These are phyloP conservation scores for Eruca vesicaria DNA, from an alignment of 441 rosid species.

Conservation along the genomic window DNA sequence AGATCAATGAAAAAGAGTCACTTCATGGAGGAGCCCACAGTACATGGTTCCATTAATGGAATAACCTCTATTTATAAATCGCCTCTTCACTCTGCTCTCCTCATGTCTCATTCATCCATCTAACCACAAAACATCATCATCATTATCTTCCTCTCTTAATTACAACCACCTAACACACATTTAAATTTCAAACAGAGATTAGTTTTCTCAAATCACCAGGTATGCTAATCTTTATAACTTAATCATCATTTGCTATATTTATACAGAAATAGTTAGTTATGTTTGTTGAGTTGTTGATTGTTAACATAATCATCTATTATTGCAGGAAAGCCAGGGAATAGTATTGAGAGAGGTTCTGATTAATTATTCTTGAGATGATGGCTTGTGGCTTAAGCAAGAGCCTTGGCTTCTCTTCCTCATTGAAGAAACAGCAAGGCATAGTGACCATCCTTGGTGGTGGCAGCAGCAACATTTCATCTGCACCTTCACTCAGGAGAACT, in stretches of 20 bases:
- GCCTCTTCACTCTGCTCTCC: conserved; percentile 32
- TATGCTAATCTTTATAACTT: conserved; percentile 5
- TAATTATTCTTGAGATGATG: conserved; percentile 36
- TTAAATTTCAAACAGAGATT: neutral
- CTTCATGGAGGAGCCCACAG: conserved; percentile 61
- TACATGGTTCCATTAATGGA: conserved; percentile 52
- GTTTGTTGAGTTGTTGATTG: neutral
- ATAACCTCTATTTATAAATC: conserved; percentile 43
- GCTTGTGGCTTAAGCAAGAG: conserved; percentile 48
- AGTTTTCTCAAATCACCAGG: conserved; percentile 18
- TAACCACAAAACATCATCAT: conserved; percentile 6
- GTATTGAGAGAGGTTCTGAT: conserved; percentile 6
- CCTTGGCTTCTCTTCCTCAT: conserved; percentile 48
- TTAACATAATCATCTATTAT: conserved; percentile 35
- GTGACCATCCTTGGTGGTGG: conserved; percentile 61
- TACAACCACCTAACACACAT: neutral
- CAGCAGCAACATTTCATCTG: conserved; percentile 16
- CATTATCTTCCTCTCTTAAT: neutral
- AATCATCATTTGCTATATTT: too few species aligned
- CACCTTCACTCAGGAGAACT: conserved; percentile 64
- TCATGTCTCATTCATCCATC: conserved; percentile 29
- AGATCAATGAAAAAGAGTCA: conserved; percentile 10
- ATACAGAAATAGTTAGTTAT: neutral
- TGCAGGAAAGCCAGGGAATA: conserved; percentile 23
- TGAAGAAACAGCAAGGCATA: conserved; percentile 63